phyloP scores from a whole-genome alignment of 1,284 basidiomycete species.

The Ganoderma meredithae region DNA sequence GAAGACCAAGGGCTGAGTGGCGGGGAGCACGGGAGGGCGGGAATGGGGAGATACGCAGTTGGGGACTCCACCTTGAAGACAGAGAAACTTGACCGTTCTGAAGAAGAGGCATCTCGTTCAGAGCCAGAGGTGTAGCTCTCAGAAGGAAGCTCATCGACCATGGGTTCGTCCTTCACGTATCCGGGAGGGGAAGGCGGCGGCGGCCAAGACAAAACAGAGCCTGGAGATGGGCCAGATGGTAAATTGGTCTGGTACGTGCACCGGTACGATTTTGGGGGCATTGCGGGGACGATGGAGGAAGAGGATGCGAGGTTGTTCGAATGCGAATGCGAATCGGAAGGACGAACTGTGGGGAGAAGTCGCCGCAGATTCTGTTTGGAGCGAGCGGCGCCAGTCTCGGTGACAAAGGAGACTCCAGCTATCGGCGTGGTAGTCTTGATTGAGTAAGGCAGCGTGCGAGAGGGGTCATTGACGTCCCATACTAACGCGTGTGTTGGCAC shows the following conservation, averaged over 20 bases:
- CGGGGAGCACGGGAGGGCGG: not conserved
- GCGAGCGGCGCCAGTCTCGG: not conserved
- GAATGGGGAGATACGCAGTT: not conserved
- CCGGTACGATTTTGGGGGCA: no score
- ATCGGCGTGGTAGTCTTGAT: not conserved
- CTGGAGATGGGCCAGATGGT: not conserved
- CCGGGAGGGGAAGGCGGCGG: not conserved
- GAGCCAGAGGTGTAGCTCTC: not conserved
- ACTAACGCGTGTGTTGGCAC: not conserved
- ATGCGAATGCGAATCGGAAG: not conserved
- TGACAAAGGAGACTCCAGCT: not conserved
- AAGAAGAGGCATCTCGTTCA: not conserved
- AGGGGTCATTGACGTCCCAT: not conserved
- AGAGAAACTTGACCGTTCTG: not conserved
- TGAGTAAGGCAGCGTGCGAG: not conserved
- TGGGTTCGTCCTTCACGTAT: not conserved
- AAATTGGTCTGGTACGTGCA: not conserved
- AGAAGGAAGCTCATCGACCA: not conserved
- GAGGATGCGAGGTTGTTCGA: not conserved
- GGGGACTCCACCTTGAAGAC: not conserved
- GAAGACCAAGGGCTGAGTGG: constrained; percentile 5
- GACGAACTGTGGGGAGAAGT: not conserved
- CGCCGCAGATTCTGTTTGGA: not conserved
- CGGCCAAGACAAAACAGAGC: not conserved
- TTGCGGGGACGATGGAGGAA: not conserved